A percentile compares a stretch with the other conserved stretches of the same genome.
phyloP scores from a whole-genome alignment of 805 yeast species.

The Candida mattraensis region DNA sequence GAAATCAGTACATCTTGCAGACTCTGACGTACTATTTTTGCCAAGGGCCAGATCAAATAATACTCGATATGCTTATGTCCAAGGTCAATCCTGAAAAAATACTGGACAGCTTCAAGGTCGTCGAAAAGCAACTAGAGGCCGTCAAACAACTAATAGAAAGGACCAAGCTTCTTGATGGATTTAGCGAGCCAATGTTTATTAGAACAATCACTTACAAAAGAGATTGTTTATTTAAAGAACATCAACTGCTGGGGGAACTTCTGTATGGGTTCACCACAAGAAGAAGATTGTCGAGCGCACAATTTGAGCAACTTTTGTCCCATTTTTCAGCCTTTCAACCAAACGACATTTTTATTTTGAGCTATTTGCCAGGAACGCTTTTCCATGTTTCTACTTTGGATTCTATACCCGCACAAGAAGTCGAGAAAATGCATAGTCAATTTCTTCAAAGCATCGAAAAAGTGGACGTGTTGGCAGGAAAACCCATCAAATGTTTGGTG shows the following conservation, averaged over 20 bases:
- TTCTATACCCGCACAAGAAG: constrained; percentile 37
- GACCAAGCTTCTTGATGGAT: constrained; percentile 53
- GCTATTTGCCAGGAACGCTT: constrained; percentile 62
- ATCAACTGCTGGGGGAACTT: constrained; percentile 70
- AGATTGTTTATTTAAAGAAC: constrained; percentile 60
- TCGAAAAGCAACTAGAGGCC: constrained; percentile 56
- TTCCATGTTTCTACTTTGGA: constrained; percentile 41
- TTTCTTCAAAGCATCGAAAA: constrained; percentile 38
- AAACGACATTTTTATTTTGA: constrained; percentile 64
- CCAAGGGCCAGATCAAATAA: constrained; percentile 13
- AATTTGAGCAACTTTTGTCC: constrained; percentile 41
- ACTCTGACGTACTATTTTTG: constrained; percentile 47
- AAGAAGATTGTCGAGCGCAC: constrained; percentile 33
- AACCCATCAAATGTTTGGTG: constrained; percentile 50
- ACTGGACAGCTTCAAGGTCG: constrained; percentile 52
- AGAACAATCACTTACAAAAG: constrained; percentile 58
- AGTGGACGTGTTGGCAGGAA: constrained; percentile 41
- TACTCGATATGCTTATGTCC: constrained; percentile 2
- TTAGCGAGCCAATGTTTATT: constrained; percentile 43
- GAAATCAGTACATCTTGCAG: constrained; percentile 74
- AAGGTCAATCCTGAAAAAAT: constrained; percentile 36
- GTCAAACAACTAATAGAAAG: constrained; percentile 54
- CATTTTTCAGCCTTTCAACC: constrained; percentile 50
- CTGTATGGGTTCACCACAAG: constrained; percentile 50
- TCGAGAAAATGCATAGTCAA: constrained; percentile 37